Conservation (phyloP, 805 yeast genomes). For the Saccharomycopsis guyanensis region DNA sequence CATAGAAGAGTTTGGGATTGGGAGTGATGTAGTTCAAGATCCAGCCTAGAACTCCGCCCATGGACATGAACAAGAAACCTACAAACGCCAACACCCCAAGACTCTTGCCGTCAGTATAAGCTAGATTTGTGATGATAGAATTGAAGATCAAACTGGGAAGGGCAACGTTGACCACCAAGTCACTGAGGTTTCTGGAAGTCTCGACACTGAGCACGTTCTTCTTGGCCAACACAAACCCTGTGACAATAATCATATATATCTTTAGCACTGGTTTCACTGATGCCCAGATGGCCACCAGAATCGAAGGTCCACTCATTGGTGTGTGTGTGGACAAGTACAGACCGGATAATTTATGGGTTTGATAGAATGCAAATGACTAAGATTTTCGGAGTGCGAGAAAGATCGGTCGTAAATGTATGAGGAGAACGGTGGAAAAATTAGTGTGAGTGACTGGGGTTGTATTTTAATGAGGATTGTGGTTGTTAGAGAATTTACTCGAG, state of each 20-base stretch:
- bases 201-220: constrained; percentile 53
- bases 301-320: not conserved
- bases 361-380: too few species aligned
- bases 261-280: constrained; percentile 73
- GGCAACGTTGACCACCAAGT: constrained; percentile 44
- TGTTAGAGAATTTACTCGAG: too few species aligned
- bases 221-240: constrained; percentile 58
- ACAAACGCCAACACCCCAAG: constrained; percentile 39
- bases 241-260: constrained; percentile 60
- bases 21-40: constrained; percentile 32
- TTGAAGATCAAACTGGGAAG: constrained; percentile 48
- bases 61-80: constrained; percentile 24
- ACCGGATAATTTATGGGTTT: too few species aligned
- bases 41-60: constrained; percentile 28
- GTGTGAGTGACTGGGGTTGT: too few species aligned
- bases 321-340: too few species aligned
- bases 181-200: constrained; percentile 50
- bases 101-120: constrained; percentile 43
- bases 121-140: constrained; percentile 43
- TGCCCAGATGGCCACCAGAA: constrained; percentile 21
- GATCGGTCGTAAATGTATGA: too few species aligned
- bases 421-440: too few species aligned
- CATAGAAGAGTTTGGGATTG: constrained; percentile 39
- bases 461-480: too few species aligned
- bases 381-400: too few species aligned